Conservation (phyloP, 345 rosid species). For the Camelina laxa region DNA sequence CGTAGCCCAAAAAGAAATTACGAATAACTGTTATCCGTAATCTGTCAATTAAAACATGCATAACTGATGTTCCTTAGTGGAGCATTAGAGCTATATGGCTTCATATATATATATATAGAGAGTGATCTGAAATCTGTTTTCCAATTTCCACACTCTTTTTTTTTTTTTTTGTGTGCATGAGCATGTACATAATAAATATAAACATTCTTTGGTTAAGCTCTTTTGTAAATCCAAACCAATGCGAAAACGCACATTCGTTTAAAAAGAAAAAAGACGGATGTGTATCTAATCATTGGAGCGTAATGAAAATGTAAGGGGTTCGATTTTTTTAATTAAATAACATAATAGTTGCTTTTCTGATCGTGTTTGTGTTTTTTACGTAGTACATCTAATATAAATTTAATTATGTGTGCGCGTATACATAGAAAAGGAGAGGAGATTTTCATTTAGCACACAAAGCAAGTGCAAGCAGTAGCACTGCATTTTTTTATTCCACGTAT, state of each 20-base stretch:
- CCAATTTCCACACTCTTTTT: background rate
- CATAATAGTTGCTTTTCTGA: background rate
- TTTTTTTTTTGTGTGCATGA: too few relatives aligned
- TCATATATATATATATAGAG: background rate
- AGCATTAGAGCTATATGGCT: background rate
- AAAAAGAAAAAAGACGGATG: background rate
- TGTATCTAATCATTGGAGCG: background rate
- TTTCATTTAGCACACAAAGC: slow-evolving; percentile 25
- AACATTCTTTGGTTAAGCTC: background rate
- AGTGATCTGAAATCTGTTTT: background rate
- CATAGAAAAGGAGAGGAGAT: background rate
- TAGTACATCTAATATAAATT: background rate
- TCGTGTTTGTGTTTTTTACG: background rate
- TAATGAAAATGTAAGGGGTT: background rate
- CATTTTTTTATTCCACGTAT: slow-evolving; percentile 17
- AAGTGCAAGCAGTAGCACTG: slow-evolving; percentile 32
- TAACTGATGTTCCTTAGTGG: background rate
- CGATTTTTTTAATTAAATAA: slow-evolving; percentile 1
- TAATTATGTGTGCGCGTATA: background rate
- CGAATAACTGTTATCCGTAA: background rate
- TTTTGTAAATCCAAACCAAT: background rate
- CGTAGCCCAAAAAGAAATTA: slow-evolving; percentile 2
- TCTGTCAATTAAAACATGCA: background rate
- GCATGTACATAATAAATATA: too few relatives aligned
- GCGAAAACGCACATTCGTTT: background rate